Evolutionary conservation across 2,329 filamentous ascomycete species (phyloP).

Genomic region (Alternaria arborescens): DNA sequence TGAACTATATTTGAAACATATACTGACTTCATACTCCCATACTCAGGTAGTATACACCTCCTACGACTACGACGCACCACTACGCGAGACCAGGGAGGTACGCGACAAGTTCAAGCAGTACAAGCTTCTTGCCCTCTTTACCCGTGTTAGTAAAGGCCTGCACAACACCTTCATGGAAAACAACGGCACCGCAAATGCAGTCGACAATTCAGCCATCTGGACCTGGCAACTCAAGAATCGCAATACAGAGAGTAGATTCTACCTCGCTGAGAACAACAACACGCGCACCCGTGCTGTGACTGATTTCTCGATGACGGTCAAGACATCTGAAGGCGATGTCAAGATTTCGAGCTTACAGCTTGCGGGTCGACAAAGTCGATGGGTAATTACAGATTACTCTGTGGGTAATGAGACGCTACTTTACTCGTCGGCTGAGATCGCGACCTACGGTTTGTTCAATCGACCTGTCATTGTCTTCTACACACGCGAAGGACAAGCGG

Average conservation of each 20-base stretch:
- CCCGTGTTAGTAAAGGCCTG: constrained; percentile 60
- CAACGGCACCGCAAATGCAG: constrained; percentile 62
- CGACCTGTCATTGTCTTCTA: constrained; percentile 60
- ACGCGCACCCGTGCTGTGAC: constrained; percentile 57
- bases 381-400: constrained; percentile 63
- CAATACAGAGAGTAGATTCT: constrained; percentile 60
- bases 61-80: constrained; percentile 59
- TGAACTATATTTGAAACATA: neutral
- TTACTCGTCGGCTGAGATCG: constrained; percentile 62
- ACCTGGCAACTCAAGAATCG: constrained; percentile 64
- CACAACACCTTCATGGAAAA: constrained; percentile 63
- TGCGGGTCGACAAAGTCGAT: constrained; percentile 63
- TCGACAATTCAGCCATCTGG: constrained; percentile 53
- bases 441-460: constrained; percentile 61
- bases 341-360: constrained; percentile 59
- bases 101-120: constrained; percentile 63
- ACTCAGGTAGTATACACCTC: constrained; percentile 56
- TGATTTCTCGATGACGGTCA: constrained; percentile 58
- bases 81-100: constrained; percentile 64
- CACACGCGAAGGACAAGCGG: constrained; percentile 58
- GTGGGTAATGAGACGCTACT: constrained; percentile 59
- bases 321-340: constrained; percentile 57
- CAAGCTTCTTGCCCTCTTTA: constrained; percentile 64
- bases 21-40: neutral
- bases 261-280: constrained; percentile 58